Evolutionary conservation across 352 stramenopile genomes (phyloP).

Genomic region (Phytophthora palmivora): DNA sequence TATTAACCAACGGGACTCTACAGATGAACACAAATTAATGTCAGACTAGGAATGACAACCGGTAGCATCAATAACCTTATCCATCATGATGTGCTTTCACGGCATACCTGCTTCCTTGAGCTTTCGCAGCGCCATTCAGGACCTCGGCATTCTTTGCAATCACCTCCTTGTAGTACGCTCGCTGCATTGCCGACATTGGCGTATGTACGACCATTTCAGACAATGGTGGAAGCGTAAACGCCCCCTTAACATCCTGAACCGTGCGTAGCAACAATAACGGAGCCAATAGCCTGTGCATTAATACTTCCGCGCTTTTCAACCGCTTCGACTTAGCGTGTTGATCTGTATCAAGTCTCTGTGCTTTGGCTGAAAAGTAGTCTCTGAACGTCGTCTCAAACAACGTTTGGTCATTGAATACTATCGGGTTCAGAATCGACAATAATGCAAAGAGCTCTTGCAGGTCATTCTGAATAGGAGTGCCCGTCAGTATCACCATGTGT

Average conservation of each 20-base stretch:
- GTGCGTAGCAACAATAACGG: conserved; percentile 73
- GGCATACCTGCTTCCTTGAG: conserved; percentile 31
- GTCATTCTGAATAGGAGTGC: conserved; percentile 90
- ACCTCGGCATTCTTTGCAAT: conserved; percentile 68
- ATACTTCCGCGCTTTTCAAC: conserved; percentile 40
- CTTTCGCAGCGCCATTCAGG: conserved; percentile 54
- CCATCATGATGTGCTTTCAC: not conserved
- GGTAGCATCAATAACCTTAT: too few relatives aligned
- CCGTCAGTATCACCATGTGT: conserved; percentile 75
- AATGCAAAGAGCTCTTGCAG: conserved; percentile 86
- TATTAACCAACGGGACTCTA: conserved; percentile 94
- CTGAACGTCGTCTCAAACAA: conserved; percentile 63
- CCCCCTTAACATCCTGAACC: conserved; percentile 69
- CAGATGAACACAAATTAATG: conserved; percentile 2
- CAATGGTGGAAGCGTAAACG: conserved; percentile 73
- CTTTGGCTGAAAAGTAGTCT: conserved; percentile 75
- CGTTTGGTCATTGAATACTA: conserved; percentile 74
- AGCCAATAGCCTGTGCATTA: conserved; percentile 67
- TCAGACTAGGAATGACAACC: conserved; percentile 8
- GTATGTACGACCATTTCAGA: conserved; percentile 85
- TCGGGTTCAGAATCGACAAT: conserved; percentile 84
- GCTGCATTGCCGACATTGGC: conserved; percentile 78
- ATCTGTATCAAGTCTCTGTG: conserved; percentile 45
- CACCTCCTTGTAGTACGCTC: conserved; percentile 84
- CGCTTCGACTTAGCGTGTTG: conserved; percentile 29